Base-by-base conservation (phyloP, 176 grass and related monocot genomes). In the Triticum monococcum region DNA sequence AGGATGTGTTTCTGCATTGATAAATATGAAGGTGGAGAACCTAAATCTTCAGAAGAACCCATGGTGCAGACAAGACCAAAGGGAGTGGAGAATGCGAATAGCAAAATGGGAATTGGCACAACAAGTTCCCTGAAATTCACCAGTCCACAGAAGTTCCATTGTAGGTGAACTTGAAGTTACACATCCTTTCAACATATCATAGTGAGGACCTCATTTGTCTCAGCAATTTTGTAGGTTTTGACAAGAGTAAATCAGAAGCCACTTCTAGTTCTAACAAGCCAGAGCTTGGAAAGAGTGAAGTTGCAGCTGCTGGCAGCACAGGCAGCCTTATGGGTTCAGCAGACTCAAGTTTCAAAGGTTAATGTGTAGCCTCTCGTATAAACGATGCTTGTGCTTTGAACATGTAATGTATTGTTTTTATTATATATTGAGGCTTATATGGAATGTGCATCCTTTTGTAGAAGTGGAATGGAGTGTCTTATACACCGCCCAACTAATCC, bases 401-500 rank as follows among this genome's bases (percentile, higher is more conserved):
- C 1, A 20, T n/a, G 64, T 38, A 14, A 69, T 20, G 8, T 52
- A 30, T 68, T 66, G 10, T 45, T 72, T 23, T 60, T 20, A n/a
- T 28, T 79, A 62, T 61, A 73, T 26, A 46, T 64, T 8, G 66
- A 73, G 24, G 28, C 79, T 90, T 36, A 80, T 40, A 36, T 23
- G 23, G 75, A 60, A 41, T 40, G 20, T 84, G 17, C 26, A 54
- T 77, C 72, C 36, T 75, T 68, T 83, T 54, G 50, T 54, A 54
- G 50, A 54, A 54, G 57, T 88, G 92, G 95, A 95, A 87, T 98
- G 95, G 95, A 88, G 59, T 81, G 84, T 85, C 11, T 86, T 98
- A 59, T 98, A 95, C 71, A 95, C 91, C 41, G 84, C 84, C 74
- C 96, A 98, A 86, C 66, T 93, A 79, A 94, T 84, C 79, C 89